A percentile compares a stretch with the other conserved stretches of the same genome.
Conservation (phyloP, 495 filamentous ascomycete genomes). For the Terfezia boudieri region DNA sequence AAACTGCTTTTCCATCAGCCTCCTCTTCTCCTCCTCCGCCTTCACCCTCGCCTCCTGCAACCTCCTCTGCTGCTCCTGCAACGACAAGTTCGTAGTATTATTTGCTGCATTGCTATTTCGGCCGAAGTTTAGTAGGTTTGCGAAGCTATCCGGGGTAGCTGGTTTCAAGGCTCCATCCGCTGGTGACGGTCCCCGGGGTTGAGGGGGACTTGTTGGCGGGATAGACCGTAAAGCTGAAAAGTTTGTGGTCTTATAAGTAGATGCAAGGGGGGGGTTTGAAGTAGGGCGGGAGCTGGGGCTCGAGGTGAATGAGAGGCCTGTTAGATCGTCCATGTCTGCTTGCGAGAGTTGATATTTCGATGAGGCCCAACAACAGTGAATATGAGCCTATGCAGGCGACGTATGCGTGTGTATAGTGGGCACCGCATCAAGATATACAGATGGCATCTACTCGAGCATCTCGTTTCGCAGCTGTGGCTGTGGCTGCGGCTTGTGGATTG, state of each 20-base stretch:
- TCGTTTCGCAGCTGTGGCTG: too few relatives aligned
- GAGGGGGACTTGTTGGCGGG: not conserved
- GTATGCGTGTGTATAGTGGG: too few relatives aligned
- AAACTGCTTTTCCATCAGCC: slow-evolving; percentile 48
- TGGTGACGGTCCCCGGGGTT: slow-evolving; percentile 2
- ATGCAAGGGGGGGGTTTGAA: slow-evolving; percentile 2
- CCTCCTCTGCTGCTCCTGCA: slow-evolving; percentile 66
- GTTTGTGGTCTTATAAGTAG: slow-evolving; percentile 7
- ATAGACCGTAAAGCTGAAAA: slow-evolving; percentile 6
- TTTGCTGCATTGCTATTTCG: slow-evolving; percentile 29
- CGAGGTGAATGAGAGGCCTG: slow-evolving; percentile 12
- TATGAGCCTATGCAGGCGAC: too few relatives aligned
- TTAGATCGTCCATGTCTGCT: slow-evolving; percentile 9
- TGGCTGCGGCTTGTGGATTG: too few relatives aligned
- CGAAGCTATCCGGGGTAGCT: slow-evolving; percentile 60
- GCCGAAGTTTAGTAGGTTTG: slow-evolving; percentile 60
- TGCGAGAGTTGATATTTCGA: not conserved
- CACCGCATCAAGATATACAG: too few relatives aligned
- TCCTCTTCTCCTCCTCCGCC: slow-evolving; percentile 50
- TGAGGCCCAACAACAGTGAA: too few relatives aligned
- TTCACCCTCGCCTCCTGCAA: slow-evolving; percentile 54
- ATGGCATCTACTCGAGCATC: too few relatives aligned
- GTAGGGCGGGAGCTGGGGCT: not conserved
- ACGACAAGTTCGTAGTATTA: slow-evolving; percentile 40
- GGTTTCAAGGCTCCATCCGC: not conserved